Evolutionary conservation across 495 filamentous ascomycete species (phyloP).

Genomic region (Xylaria flabelliformis): DNA sequence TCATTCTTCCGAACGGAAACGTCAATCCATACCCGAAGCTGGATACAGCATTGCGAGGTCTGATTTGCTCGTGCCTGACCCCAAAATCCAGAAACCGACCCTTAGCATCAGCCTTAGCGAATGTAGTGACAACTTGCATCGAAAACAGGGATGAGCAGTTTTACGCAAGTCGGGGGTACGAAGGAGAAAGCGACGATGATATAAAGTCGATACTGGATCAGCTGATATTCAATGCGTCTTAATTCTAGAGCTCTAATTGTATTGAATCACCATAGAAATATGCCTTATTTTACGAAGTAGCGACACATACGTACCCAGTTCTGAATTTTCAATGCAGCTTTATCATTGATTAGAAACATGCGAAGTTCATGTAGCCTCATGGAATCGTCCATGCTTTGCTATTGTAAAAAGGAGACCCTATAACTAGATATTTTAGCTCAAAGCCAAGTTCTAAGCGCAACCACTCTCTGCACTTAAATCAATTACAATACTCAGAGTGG

Average conservation of each 20-base stretch:
- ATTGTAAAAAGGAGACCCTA: background rate
- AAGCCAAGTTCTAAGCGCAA: background rate
- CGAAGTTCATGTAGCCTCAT: background rate
- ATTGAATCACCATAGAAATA: background rate
- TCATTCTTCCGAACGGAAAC: background rate
- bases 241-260: background rate
- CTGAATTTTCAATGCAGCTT: background rate
- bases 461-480: too few relatives aligned
- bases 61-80: slow-evolving; percentile 13
- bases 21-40: slow-evolving; percentile 9
- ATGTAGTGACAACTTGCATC: background rate
- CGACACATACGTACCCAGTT: background rate
- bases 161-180: background rate
- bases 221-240: slow-evolving; percentile 7
- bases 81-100: background rate
- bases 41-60: background rate
- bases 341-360: background rate
- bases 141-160: background rate
- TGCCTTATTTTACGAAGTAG: background rate
- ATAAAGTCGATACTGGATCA: background rate
- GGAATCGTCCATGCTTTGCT: background rate
- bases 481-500: too few relatives aligned
- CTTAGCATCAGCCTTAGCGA: background rate
- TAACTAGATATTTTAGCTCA: background rate
- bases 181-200: slow-evolving; percentile 1